Evolutionary conservation across 768 basidiomycete genomes (phyloP), one percentile per base, ranked within the genome.

Genomic region (Trametes cinnabarina): DNA sequence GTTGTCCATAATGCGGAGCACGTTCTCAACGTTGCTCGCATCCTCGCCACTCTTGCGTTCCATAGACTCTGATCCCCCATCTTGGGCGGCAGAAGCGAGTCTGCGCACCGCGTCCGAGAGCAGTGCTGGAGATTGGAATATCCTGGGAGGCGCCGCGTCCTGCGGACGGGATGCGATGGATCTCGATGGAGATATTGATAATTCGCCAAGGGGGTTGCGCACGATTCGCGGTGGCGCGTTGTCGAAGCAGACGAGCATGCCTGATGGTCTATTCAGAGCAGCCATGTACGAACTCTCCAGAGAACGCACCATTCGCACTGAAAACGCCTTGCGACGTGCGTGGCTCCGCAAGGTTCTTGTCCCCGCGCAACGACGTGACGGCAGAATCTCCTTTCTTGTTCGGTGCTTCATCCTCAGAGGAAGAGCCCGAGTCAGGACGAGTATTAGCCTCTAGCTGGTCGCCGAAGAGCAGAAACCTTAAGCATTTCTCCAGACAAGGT

Each of bases 161-260:
- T 42, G 43, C 3, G 56, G 32, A 2, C 61, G 69, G 5, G 72
- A 51, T 8, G 64, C 51, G 6, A 68, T 43, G 7, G 74, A n/a
- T n/a, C n/a, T n/a, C n/a, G n/a, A 71, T 23, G 82, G 76, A 17
- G 82, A 80, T 37, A 76, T 69, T 3, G 80, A 78, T 14, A 80
- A 55, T 25, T 80, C 79, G 61, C 82, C 74, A 47, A 80, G 68
- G 12, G 77, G 71, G 49, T 84, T 84, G n/a, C 82, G 81, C 9
- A 90, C 83, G 55, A 88, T 81, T 15, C 88, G 82, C 19, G 85
- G 86, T 2, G 88, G 85, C 3, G 86, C 83, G 43, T 87, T 82
- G 74, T 90, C 94, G 74, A 96, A 94, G 68, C 87, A 92, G 0
- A 95, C 82, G 1, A 96, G 75, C 74, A 94, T 87, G 47, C 92